These are phyloP conservation scores for Bipolaris oryzae DNA, from an alignment of 2,329 filamentous ascomycete species.

Conservation along the genomic window DNA sequence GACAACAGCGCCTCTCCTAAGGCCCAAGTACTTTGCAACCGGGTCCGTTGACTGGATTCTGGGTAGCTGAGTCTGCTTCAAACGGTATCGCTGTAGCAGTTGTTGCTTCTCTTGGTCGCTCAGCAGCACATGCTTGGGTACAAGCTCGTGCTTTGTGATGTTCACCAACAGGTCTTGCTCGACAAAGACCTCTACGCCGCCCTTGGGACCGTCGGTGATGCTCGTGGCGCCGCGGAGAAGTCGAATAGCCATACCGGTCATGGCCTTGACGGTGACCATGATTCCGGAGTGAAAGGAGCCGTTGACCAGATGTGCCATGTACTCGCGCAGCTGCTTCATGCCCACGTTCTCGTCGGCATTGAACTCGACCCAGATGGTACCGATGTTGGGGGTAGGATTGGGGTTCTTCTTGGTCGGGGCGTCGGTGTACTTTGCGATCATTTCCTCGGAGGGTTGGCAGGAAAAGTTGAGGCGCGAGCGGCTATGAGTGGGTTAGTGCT, in stretches of 20 bases:
- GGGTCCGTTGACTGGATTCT: constrained; percentile 91
- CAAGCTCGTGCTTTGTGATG: constrained; percentile 96
- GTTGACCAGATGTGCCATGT: constrained; percentile 79
- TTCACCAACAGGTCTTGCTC: constrained; percentile 97
- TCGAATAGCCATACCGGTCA: constrained; percentile 74
- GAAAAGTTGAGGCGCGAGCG: constrained; percentile 86
- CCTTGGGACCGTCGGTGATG: constrained; percentile 65
- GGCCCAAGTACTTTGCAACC: constrained; percentile 86
- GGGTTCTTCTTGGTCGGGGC: constrained; percentile 72
- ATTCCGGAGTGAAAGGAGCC: constrained; percentile 89
- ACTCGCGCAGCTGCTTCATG: constrained; percentile 88
- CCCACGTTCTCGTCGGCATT: constrained; percentile 79
- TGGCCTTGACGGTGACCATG: constrained; percentile 80
- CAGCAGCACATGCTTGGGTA: constrained; percentile 89
- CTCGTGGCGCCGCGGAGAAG: constrained; percentile 39
- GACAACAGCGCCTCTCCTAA: constrained; percentile 91
- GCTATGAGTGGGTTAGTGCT: constrained; percentile 55
- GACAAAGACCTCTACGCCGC: constrained; percentile 90
- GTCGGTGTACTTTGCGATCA: constrained; percentile 83
- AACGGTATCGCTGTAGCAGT: constrained; percentile 83
- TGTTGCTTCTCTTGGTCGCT: constrained; percentile 88
- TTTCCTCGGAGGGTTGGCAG: constrained; percentile 79
- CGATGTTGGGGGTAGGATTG: constrained; percentile 74
- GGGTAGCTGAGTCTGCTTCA: constrained; percentile 97
- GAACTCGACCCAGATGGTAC: constrained; percentile 94